phyloP scores from a whole-genome alignment of 805 yeast species.

The Saccharomycopsis babjevae region DNA sequence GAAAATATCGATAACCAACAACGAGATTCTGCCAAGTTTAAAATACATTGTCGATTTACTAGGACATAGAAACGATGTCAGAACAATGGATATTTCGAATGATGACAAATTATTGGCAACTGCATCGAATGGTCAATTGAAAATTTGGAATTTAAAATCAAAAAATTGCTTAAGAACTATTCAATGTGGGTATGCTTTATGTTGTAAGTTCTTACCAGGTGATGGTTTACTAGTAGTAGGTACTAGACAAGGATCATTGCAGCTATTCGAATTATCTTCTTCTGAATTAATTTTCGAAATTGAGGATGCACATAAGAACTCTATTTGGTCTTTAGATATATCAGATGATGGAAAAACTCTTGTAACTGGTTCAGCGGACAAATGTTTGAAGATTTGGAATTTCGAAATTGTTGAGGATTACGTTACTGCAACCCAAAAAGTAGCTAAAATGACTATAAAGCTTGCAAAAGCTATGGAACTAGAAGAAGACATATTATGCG shows the following conservation, averaged over 20 bases:
- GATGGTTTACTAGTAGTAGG: conserved; percentile 82
- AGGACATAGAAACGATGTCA: conserved; percentile 86
- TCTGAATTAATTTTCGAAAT: conserved; percentile 62
- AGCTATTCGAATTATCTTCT: conserved; percentile 76
- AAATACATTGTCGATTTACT: conserved; percentile 54
- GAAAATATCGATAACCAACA: conserved; percentile 34
- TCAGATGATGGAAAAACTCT: conserved; percentile 76
- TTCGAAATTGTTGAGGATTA: conserved; percentile 54
- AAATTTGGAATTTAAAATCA: conserved; percentile 77
- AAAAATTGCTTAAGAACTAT: conserved; percentile 74
- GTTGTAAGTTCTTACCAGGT: conserved; percentile 81
- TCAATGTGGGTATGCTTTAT: conserved; percentile 78
- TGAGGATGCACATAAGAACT: conserved; percentile 67
- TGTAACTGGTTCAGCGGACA: conserved; percentile 92
- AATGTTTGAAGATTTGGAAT: conserved; percentile 82
- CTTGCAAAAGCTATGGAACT: conserved; percentile 80
- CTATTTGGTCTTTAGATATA: conserved; percentile 86
- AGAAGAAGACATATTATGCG: conserved; percentile 73
- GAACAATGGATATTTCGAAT: conserved; percentile 72
- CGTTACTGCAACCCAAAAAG: conserved; percentile 57
- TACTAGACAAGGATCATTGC: conserved; percentile 76
- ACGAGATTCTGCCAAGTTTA: conserved; percentile 36
- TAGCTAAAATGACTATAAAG: conserved; percentile 46
- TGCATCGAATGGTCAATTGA: conserved; percentile 82
- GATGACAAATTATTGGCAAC: conserved; percentile 77